These are phyloP conservation scores for Glycyrrhiza uralensis DNA, from an alignment of 306 rosid genomes.

Conservation along the genomic window DNA sequence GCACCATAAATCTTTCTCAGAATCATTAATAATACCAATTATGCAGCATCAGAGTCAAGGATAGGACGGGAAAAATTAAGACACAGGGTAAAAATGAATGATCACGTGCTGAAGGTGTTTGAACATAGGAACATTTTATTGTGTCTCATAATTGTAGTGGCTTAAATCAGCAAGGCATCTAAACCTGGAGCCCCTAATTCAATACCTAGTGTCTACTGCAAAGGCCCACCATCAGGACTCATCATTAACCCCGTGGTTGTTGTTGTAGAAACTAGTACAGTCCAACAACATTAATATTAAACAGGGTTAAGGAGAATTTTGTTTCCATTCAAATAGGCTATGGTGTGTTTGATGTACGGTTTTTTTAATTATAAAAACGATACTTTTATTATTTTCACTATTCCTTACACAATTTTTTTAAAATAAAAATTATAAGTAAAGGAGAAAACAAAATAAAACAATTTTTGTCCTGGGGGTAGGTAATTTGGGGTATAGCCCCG, in stretches of 20 bases:
- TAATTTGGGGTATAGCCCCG: no score
- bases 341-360: no score
- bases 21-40: constrained; percentile 4
- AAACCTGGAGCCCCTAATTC: constrained; percentile 36
- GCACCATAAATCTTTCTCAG: neutral
- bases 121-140: constrained; percentile 3
- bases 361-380: no score
- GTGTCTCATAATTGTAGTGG: constrained; percentile 29
- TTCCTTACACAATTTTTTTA: no score
- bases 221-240: constrained; percentile 33
- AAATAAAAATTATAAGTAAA: no score
- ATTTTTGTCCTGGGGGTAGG: no score
- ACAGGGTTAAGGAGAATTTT: neutral
- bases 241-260: constrained; percentile 36
- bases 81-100: constrained; percentile 1
- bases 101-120: constrained; percentile 34
- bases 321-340: neutral
- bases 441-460: no score
- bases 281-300: neutral
- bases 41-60: neutral
- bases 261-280: constrained; percentile 34
- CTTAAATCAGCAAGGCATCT: constrained; percentile 23
- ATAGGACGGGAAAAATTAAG: constrained; percentile 14
- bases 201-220: constrained; percentile 19
- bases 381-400: no score